Percentiles rank a stretch among this genome's conserved stretches.
These are phyloP conservation scores for Musa troglodytarum DNA, from an alignment of 176 grass and related monocot genomes.

Conservation along the genomic window DNA sequence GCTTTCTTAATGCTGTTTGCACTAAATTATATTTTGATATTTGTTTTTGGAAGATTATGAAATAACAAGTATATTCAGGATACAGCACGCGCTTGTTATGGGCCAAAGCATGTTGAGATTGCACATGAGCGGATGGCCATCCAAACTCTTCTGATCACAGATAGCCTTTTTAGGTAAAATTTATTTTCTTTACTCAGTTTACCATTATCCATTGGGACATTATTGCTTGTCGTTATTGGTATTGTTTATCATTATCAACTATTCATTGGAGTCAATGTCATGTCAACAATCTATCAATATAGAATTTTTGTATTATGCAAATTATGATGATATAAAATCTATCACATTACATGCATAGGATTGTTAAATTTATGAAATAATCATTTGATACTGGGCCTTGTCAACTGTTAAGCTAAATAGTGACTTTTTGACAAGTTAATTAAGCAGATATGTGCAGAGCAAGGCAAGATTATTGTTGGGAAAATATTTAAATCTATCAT, in stretches of 20 bases:
- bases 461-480: too few species aligned
- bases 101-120: slow-evolving; percentile 83
- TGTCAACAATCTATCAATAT: neutral
- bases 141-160: slow-evolving; percentile 91
- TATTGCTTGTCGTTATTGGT: too few species aligned
- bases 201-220: neutral
- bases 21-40: slow-evolving; percentile 17
- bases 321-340: too few species aligned
- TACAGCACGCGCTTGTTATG: slow-evolving; percentile 85
- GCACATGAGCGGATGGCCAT: slow-evolving; percentile 65
- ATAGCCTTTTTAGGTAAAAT: slow-evolving; percentile 70
- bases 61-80: slow-evolving; percentile 52
- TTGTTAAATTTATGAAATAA: neutral
- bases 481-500: too few species aligned
- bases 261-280: neutral
- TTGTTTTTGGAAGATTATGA: slow-evolving; percentile 13
- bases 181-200: neutral
- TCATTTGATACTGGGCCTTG: neutral
- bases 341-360: neutral
- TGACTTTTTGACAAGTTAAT: too few species aligned
- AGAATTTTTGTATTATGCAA: too few species aligned
- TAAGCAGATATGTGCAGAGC: too few species aligned
- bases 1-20: neutral
- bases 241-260: neutral
- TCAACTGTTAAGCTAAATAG: too few species aligned